phyloP scores from a whole-genome alignment of 176 grass and related monocot genomes.

The Aegilops sharonensis region DNA sequence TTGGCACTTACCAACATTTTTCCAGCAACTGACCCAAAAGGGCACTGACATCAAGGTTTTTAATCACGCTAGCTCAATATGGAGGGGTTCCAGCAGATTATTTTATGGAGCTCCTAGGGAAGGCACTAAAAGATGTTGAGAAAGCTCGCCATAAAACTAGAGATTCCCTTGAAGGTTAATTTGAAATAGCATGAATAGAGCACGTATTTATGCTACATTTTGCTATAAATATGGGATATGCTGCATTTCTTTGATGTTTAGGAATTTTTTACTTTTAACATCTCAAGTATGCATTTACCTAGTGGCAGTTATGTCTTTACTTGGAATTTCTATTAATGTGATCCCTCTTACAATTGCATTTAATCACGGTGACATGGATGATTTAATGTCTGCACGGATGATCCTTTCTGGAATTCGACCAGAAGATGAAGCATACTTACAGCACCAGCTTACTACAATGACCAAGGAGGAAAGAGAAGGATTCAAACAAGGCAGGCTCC shows the following conservation, averaged over 20 bases:
- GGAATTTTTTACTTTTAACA: not conserved
- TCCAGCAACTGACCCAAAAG: constrained; percentile 52
- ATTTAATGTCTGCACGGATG: constrained; percentile 60
- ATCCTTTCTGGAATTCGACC: constrained; percentile 61
- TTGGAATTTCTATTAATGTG: not conserved
- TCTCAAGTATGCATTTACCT: not conserved
- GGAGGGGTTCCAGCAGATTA: constrained; percentile 57
- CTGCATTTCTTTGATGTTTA: not conserved
- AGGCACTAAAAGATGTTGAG: constrained; percentile 38
- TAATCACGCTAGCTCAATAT: constrained; percentile 56
- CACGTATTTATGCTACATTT: not conserved
- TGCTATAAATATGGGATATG: not conserved
- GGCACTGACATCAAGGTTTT: constrained; percentile 39
- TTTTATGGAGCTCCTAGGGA: constrained; percentile 60
- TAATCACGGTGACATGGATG: constrained; percentile 52
- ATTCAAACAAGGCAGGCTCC: constrained; percentile 54
- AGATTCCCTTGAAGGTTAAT: constrained; percentile 38
- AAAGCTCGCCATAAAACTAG: constrained; percentile 25
- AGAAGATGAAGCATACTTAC: constrained; percentile 47
- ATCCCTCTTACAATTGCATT: constrained; percentile 49
- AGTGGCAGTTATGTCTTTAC: not conserved
- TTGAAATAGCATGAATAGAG: not conserved
- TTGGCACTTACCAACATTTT: not conserved
- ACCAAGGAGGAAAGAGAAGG: constrained; percentile 40
- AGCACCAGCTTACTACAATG: constrained; percentile 32